Evolutionary conservation across 257 asterid species (phyloP).

Genomic region (Knoxia roxburghii): DNA sequence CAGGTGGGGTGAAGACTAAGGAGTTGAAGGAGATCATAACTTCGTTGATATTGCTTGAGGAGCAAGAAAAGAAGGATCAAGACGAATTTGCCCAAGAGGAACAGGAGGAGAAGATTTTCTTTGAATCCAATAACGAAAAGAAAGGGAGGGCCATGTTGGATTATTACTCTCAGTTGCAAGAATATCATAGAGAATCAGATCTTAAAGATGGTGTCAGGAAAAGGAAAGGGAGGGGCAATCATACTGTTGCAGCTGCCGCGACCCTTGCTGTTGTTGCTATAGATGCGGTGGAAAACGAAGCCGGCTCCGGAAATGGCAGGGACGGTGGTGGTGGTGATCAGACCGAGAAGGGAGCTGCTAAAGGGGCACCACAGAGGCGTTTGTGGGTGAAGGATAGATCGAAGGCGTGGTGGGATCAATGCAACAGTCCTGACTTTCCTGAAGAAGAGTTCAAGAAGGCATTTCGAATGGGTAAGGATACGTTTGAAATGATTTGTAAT

Average conservation of each 20-base stretch:
- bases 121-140: constrained; percentile 44
- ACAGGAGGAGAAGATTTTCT: constrained; percentile 42
- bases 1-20: constrained; percentile 52
- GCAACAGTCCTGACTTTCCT: constrained; percentile 82
- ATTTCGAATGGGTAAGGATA: constrained; percentile 84
- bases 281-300: constrained; percentile 8
- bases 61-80: constrained; percentile 59
- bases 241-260: constrained; percentile 32
- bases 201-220: constrained; percentile 40
- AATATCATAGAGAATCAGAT: constrained; percentile 31
- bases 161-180: constrained; percentile 46
- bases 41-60: constrained; percentile 65
- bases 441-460: constrained; percentile 82
- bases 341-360: constrained; percentile 14
- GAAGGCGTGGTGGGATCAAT: constrained; percentile 95
- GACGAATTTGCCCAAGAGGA: constrained; percentile 32
- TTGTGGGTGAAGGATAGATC: constrained; percentile 92
- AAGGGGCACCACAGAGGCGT: constrained; percentile 51
- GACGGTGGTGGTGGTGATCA: constrained; percentile 8
- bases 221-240: constrained; percentile 37
- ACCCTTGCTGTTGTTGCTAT: constrained; percentile 24
- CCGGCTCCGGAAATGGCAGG: background rate
- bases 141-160: constrained; percentile 51
- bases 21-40: constrained; percentile 75
- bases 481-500: constrained; percentile 77